These are phyloP conservation scores for Eurotiales sp. DNA, from an alignment of 2,329 filamentous ascomycete genomes.

Conservation along the genomic window DNA sequence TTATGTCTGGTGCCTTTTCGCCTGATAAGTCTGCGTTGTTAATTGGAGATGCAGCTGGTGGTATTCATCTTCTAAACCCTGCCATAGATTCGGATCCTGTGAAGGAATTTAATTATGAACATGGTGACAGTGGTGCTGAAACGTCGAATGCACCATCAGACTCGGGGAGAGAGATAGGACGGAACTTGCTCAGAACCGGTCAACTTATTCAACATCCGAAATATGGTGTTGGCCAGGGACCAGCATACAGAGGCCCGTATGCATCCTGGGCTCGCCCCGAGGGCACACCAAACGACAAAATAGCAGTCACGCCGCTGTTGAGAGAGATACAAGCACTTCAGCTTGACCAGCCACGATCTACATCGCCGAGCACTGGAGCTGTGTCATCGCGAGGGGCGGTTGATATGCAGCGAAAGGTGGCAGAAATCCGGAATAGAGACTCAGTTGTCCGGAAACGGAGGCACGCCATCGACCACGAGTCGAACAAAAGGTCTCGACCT, in stretches of 20 bases:
- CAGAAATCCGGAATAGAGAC: constrained; percentile 26
- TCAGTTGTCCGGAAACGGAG: constrained; percentile 8
- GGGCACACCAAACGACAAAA: constrained; percentile 18
- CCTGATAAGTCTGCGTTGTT: constrained; percentile 54
- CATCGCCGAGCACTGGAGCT: background rate
- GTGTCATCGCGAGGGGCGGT: constrained; percentile 6
- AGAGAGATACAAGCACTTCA: constrained; percentile 28
- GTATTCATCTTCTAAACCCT: constrained; percentile 49
- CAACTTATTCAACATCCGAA: constrained; percentile 32
- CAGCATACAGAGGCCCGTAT: constrained; percentile 38
- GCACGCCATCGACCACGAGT: background rate
- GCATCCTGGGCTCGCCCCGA: constrained; percentile 36
- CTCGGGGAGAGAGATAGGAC: constrained; percentile 25
- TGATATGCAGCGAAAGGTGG: constrained; percentile 25
- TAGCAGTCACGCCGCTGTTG: constrained; percentile 24
- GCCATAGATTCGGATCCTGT: constrained; percentile 24
- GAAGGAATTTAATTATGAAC: constrained; percentile 24
- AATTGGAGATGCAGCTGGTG: constrained; percentile 55
- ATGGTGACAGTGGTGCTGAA: background rate
- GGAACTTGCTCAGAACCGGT: constrained; percentile 28
- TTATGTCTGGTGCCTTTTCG: constrained; percentile 58
- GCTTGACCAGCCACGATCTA: constrained; percentile 24
- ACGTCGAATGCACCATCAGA: constrained; percentile 19
- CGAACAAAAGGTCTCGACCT: background rate
- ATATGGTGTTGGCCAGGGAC: constrained; percentile 40